These are phyloP conservation scores for Epichloe gansuensis DNA, from an alignment of 2,329 filamentous ascomycete species.

Conservation along the genomic window DNA sequence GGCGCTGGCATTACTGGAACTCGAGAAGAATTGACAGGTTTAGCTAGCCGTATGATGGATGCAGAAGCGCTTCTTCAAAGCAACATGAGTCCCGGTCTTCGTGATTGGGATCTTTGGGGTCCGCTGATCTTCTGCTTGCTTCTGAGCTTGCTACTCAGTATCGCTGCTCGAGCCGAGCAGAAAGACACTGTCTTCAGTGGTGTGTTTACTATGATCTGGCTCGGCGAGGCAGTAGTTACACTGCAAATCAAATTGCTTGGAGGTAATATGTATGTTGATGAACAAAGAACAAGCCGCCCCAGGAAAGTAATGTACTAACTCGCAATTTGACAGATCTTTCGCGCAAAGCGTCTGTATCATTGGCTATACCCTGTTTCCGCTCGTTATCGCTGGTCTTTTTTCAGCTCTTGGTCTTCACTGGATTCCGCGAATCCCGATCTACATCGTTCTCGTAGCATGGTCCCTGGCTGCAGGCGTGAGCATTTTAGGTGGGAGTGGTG, in stretches of 20 bases:
- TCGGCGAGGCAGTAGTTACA: constrained; percentile 94
- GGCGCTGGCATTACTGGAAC: constrained; percentile 46
- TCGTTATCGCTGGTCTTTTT: constrained; percentile 83
- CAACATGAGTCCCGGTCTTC: constrained; percentile 75
- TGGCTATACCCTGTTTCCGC: constrained; percentile 92
- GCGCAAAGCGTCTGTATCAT: constrained; percentile 97
- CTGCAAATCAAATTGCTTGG: constrained; percentile 92
- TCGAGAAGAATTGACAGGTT: constrained; percentile 46
- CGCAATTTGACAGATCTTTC: constrained; percentile 56
- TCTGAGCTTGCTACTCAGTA: constrained; percentile 74
- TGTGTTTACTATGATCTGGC: constrained; percentile 93
- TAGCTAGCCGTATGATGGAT: constrained; percentile 51
- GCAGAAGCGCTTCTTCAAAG: constrained; percentile 49
- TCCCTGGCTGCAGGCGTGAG: constrained; percentile 90
- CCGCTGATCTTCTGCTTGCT: constrained; percentile 88
- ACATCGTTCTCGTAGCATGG: constrained; percentile 79
- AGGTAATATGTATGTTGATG: constrained; percentile 74
- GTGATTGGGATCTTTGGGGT: constrained; percentile 98
- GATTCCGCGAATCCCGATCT: constrained; percentile 79
- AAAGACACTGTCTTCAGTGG: constrained; percentile 85
- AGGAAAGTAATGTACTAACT: background rate
- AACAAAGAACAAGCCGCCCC: background rate
- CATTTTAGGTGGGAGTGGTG: constrained; percentile 88
- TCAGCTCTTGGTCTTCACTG: constrained; percentile 70
- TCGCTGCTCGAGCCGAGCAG: constrained; percentile 67